Base-by-base conservation (phyloP, 2,329 filamentous ascomycete genomes). In the Diaporthe humulicola region DNA sequence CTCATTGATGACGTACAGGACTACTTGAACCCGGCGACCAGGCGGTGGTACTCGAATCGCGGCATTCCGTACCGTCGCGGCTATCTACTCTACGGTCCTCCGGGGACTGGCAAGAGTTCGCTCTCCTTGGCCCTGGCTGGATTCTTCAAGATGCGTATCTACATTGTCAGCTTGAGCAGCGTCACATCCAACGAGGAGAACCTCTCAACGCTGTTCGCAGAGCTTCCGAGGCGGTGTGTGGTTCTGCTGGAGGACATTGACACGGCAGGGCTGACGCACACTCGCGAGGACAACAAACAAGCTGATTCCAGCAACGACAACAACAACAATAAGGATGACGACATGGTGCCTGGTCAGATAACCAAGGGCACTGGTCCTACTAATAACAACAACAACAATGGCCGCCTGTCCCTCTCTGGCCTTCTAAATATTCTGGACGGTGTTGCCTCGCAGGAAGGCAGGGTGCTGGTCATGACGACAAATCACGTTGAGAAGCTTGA, bases 31-130 rank as follows among this genome's bases (percentile, higher is more conserved):
- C 91, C 91, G 0, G 83, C 86, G 17, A 93, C 91, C 0, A 87
- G 90, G 58, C 87, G 91, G n/a, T 98, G 95, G 94, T 98, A 98
- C 81, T 88, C 92, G 0, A 93, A 94, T 78, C 89, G 95, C 9
- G 95, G 95, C 0, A 96, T 98, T 40, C 95, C 95, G 0, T 97
- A 97, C 81, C 90, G 95, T 19, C 89, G 95, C 6, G 95, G 95
- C 0, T 98, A 97, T 79, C 89, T 98, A 0, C 90, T 98, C 22
- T 88, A 96, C 77, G 95, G 95, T 0, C 94, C 94, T 0, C 94
- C 94, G 0, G 94, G 94, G 0, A 96, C 94, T 0, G 94, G 94
- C 19, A 97, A 96, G 83, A 93, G 91, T 58, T 93, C 91, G 60
- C 87, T 95, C 1, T 92, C 90, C 77, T 88, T 95, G 56, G 93